Base-by-base conservation (phyloP, 805 yeast species). In the Pichia paraexigua region DNA sequence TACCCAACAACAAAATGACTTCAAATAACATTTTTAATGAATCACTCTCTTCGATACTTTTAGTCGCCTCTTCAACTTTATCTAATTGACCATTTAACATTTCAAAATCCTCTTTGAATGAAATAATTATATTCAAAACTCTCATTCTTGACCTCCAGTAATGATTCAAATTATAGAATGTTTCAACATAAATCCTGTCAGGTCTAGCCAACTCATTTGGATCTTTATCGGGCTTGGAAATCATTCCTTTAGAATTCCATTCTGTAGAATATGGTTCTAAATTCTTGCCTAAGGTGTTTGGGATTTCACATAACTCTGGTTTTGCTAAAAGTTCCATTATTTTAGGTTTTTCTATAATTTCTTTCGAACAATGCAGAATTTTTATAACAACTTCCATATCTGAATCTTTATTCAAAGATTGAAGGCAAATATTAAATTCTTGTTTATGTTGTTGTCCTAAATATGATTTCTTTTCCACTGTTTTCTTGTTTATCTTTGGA, bases 111-210 rank as follows among this genome's bases (percentile, higher is more conserved):
- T 79, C 83, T 58, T 87, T 88, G 65, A 77, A 89, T 1, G 82
- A 76, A 45, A 85, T 79, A 11, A 82, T 74, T 15, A 91, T 76
- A 47, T 81, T 72, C 49, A 94, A 67, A 0, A 97, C 95, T 55
- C 96, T 73, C 70, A 92, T 85, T 64, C 99, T 79, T 1, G 96
- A 81, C 55, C 83, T 79, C 99, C 99, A 95, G 65, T 94, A 94
- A 56, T 82, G 82, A 57, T 86, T 86, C 60, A 94, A 69, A 59
- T 94, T 89, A 65, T 83, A 87, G 60, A 90, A 83, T 50, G 91
- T 73, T 61, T 87, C 95, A 57, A 95, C 69, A 62, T 80, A 94
- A 7, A 94, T 70, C 60, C 90, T 79, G 64, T 94, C 99, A 0
- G 96, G 86, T 53, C 98, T 74, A 41, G 91, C 91, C 53, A 94